Conservation (phyloP, 192 early-diverging fungal species). For the Dimargaris verticillata region DNA sequence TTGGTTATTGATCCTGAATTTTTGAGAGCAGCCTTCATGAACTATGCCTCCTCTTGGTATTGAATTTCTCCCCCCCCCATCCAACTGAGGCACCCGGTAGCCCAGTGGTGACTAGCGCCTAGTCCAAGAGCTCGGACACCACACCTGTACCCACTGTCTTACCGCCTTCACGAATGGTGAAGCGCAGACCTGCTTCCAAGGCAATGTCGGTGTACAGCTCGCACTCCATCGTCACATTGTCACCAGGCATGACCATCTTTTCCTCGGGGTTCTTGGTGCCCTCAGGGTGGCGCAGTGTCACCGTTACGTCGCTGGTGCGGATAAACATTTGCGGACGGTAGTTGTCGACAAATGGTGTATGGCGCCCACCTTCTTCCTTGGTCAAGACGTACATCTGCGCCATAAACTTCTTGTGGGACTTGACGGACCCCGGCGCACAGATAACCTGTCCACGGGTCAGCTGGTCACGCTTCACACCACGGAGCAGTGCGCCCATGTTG, state of each 20-base stretch:
- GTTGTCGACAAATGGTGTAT: constrained; percentile 93
- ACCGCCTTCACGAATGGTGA: constrained; percentile 95
- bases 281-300: constrained; percentile 52
- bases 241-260: constrained; percentile 97
- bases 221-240: constrained; percentile 80
- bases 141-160: constrained; percentile 95
- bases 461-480: constrained; percentile 94
- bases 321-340: constrained; percentile 94
- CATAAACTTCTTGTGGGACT: constrained; percentile 86
- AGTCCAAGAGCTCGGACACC: constrained; percentile 58
- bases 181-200: constrained; percentile 85
- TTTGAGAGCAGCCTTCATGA: too few species aligned
- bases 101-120: too few species aligned
- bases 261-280: constrained; percentile 76
- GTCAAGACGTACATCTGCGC: constrained; percentile 88
- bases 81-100: too few species aligned
- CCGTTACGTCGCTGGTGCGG: constrained; percentile 91
- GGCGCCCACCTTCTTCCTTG: constrained; percentile 96
- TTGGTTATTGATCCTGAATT: too few species aligned
- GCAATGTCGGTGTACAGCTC: constrained; percentile 71
- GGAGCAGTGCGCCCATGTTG: constrained; percentile 93
- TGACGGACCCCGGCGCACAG: constrained; percentile 79
- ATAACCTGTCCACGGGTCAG: constrained; percentile 90
- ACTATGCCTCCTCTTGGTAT: too few species aligned
- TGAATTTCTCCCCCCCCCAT: too few species aligned